Percentiles rank a stretch among this genome's conserved stretches.
phyloP scores from a whole-genome alignment of 2,329 filamentous ascomycete genomes.

The Aspergillus texensis region DNA sequence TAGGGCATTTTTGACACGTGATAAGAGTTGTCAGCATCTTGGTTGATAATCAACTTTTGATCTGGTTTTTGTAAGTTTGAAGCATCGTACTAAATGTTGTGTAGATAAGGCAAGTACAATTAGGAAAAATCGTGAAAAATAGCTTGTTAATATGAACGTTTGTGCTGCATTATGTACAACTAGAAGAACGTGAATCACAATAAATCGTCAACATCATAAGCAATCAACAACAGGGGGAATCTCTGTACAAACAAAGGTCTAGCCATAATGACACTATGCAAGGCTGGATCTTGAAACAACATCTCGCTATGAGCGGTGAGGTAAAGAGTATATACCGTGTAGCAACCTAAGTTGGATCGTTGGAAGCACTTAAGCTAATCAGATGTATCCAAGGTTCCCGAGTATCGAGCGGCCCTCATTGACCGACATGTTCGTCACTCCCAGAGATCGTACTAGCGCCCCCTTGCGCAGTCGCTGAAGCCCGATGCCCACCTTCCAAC shows the following conservation, averaged over 20 bases:
- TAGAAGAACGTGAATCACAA: background rate
- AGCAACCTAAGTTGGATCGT: background rate
- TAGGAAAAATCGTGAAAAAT: background rate
- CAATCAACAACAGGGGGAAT: constrained; percentile 11
- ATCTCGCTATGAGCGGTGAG: background rate
- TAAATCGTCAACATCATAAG: constrained; percentile 2
- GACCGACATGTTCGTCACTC: constrained; percentile 42
- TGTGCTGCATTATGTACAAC: constrained; percentile 1
- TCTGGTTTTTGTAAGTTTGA: background rate
- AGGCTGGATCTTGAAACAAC: constrained; percentile 4
- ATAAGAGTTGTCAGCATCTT: background rate
- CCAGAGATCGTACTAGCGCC: constrained; percentile 57
- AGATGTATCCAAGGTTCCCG: constrained; percentile 23
- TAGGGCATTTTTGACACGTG: no score
- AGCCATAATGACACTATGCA: constrained; percentile 4
- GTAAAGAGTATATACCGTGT: background rate
- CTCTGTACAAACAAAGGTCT: constrained; percentile 8
- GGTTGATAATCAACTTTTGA: background rate
- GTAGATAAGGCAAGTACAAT: background rate
- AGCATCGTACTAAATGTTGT: background rate
- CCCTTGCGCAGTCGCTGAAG: constrained; percentile 59
- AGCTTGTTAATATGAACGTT: background rate
- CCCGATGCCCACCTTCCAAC: constrained; percentile 65
- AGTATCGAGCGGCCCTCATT: constrained; percentile 24
- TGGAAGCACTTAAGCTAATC: background rate